Evolutionary conservation across 2,329 filamentous ascomycete genomes (phyloP), one percentile per base, ranked within the genome.

Genomic region (Phyllosticta citrichinensis): DNA sequence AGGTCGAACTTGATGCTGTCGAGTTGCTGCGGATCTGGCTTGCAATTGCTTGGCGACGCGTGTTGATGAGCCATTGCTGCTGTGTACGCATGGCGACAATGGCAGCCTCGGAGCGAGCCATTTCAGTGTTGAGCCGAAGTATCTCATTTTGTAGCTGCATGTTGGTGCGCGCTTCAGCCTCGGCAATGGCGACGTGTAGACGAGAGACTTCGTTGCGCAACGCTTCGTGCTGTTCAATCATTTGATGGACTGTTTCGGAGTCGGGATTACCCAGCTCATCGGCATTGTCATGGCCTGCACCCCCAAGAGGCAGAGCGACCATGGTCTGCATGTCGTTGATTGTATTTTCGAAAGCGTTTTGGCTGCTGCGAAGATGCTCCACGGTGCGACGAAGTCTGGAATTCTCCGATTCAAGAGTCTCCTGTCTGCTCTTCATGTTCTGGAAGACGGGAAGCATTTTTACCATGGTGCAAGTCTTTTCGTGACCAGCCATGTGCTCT

Each of bases 101-200:
- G 20, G 60, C 56, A 12, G 83, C 82, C 63, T 81, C 84, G 8
- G 81, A 80, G 66, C 84, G 83, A 11, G 83, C 77, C 73, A 86
- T 80, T 62, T 86, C 83, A 65, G 86, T 83, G 63, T 84, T 83
- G 56, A 81, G 77, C 3, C 83, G 81, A 33, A 85, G 75, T 55
- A 79, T 83, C 68, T 86, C 83, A 65, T 85, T 86, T 73, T 86
- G 79, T 51, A 83, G 79, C 62, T 83, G 80, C 82, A 86, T 83
- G 69, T 77, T 83, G 47, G 81, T 80, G 40, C 83, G 79, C 55
- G 81, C 82, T 64, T 87, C 84, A 52, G 85, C 75, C 61, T 85
- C 83, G 3, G 79, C 78, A 10, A 86, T 74, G 2, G 81, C 79
- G 57, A 78, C 76, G 14, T 79, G 77, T 27, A 84, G 75, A 56